Evolutionary conservation across 2,329 filamentous ascomycete species (phyloP).

Genomic region (Cyanodermella asteris): DNA sequence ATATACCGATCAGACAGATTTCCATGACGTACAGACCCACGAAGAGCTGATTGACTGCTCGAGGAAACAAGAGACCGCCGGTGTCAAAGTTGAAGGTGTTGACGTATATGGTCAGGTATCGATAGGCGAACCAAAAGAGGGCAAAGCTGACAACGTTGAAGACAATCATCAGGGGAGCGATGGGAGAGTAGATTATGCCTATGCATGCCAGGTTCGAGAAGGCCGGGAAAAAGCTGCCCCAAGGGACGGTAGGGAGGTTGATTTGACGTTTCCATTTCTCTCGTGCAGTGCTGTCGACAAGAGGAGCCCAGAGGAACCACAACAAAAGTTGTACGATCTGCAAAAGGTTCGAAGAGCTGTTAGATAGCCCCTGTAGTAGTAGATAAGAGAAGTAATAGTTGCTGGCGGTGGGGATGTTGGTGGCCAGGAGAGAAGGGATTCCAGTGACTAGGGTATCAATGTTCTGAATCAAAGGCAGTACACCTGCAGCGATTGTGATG

Average conservation of each 20-base stretch:
- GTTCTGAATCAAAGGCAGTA: too few relatives aligned
- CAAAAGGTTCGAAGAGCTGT: constrained; percentile 69
- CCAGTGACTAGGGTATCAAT: constrained; percentile 42
- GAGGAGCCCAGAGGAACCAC: constrained; percentile 62
- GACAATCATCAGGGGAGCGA: constrained; percentile 73
- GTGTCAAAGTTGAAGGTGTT: constrained; percentile 78
- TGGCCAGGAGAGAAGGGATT: constrained; percentile 50
- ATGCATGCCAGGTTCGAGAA: constrained; percentile 96
- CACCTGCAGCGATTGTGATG: constrained; percentile 63
- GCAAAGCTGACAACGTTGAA: constrained; percentile 87
- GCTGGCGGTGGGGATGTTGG: constrained; percentile 61
- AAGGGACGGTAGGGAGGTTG: constrained; percentile 52
- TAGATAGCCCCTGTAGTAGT: constrained; percentile 79
- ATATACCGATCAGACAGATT: constrained; percentile 68
- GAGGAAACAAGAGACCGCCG: constrained; percentile 74
- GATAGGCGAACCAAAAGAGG: constrained; percentile 80
- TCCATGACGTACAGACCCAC: constrained; percentile 92
- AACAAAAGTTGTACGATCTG: constrained; percentile 59
- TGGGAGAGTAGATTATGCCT: constrained; percentile 62
- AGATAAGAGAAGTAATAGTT: constrained; percentile 99
- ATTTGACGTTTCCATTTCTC: constrained; percentile 78
- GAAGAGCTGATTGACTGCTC: constrained; percentile 87
- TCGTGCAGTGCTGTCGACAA: constrained; percentile 61
- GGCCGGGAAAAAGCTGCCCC: constrained; percentile 86
- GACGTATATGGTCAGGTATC: constrained; percentile 94